These are phyloP conservation scores for Aethionema arabicum DNA, from an alignment of 345 rosid genomes.

Conservation along the genomic window DNA sequence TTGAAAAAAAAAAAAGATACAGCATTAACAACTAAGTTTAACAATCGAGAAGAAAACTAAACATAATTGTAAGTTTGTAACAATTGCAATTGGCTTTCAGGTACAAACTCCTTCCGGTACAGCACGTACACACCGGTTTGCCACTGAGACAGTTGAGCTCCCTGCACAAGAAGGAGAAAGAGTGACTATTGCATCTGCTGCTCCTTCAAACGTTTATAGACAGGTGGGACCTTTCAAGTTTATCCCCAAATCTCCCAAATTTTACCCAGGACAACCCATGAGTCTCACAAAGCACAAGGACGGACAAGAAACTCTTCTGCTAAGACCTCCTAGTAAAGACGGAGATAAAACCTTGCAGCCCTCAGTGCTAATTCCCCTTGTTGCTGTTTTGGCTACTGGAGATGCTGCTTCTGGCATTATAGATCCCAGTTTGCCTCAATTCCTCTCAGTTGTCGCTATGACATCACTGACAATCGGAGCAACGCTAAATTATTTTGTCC, in stretches of 20 bases:
- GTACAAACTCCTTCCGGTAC: conserved; percentile 82
- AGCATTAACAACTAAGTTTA: background rate
- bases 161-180: conserved; percentile 98
- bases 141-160: conserved; percentile 85
- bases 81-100: conserved; percentile 41
- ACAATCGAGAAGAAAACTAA: too few relatives aligned
- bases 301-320: conserved; percentile 58
- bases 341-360: conserved; percentile 63
- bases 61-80: background rate
- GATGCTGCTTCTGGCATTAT: conserved; percentile 86
- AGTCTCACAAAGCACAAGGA: conserved; percentile 85
- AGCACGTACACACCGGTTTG: conserved; percentile 87
- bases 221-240: conserved; percentile 82
- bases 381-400: conserved; percentile 79
- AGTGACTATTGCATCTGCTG: conserved; percentile 84
- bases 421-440: conserved; percentile 84
- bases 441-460: conserved; percentile 71
- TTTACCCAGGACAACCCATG: conserved; percentile 86
- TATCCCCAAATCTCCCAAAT: conserved; percentile 69
- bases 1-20: background rate
- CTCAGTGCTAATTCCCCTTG: conserved; percentile 58
- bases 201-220: conserved; percentile 70
- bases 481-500: conserved; percentile 57
- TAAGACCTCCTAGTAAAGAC: conserved; percentile 76
- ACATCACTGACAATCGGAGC: conserved; percentile 75